A percentile compares a stretch with the other conserved stretches of the same genome.
Evolutionary conservation across 2,329 filamentous ascomycete genomes (phyloP).

Genomic region (Plectosphaerella cucumerina): DNA sequence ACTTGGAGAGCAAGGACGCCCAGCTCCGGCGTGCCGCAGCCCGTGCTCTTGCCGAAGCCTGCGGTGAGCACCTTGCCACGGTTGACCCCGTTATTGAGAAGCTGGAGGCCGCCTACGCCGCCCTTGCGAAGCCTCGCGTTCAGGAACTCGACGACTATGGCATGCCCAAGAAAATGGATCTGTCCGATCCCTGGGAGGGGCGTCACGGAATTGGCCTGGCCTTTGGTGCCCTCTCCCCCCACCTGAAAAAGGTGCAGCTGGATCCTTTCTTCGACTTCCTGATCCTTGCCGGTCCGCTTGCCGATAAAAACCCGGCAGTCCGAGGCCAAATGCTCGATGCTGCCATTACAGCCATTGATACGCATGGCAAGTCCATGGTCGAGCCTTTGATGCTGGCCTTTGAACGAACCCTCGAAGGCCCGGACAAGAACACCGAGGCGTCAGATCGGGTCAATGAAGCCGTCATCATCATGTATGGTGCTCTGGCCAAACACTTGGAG

Average conservation of each 20-base stretch:
- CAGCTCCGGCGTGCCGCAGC: constrained; percentile 83
- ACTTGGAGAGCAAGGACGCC: constrained; percentile 73
- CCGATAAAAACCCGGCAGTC: constrained; percentile 73
- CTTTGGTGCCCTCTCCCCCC: constrained; percentile 73
- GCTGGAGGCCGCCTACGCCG: constrained; percentile 68
- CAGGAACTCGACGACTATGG: constrained; percentile 89
- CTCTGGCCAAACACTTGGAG: constrained; percentile 81
- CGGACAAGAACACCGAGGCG: constrained; percentile 75
- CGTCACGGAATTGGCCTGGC: constrained; percentile 85
- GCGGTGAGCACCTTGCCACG: constrained; percentile 54
- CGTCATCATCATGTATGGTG: constrained; percentile 95
- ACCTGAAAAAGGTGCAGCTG: constrained; percentile 65
- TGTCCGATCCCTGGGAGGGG: constrained; percentile 85
- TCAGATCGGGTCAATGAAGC: constrained; percentile 93
- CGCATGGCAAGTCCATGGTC: constrained; percentile 76
- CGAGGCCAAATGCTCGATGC: constrained; percentile 90
- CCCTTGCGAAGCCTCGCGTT: constrained; percentile 76
- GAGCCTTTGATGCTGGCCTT: constrained; percentile 91
- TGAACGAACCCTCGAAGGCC: constrained; percentile 79
- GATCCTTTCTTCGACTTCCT: constrained; percentile 80
- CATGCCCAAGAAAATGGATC: constrained; percentile 86
- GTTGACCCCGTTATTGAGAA: constrained; percentile 59
- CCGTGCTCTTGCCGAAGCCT: constrained; percentile 71
- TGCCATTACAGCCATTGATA: constrained; percentile 73
- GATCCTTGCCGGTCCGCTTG: constrained; percentile 81